Evolutionary conservation across 306 rosid species (phyloP).

Genomic region (Malus domestica): DNA sequence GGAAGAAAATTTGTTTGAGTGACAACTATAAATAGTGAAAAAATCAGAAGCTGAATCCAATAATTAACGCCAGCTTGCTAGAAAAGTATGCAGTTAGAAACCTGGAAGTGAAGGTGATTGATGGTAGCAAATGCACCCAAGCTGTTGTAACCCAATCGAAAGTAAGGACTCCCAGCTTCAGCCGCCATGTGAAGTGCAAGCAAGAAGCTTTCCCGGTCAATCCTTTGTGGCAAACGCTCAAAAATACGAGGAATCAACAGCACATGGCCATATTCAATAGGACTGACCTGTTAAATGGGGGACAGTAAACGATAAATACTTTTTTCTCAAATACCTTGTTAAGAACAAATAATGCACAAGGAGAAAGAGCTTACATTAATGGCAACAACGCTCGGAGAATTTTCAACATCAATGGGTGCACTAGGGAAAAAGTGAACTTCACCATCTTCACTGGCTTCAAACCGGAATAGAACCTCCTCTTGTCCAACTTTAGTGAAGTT

Average conservation of each 20-base stretch:
- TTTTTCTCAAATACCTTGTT: neutral
- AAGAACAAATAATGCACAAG: neutral
- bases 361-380: slow-evolving; percentile 55
- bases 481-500: slow-evolving; percentile 94
- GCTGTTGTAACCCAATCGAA: slow-evolving; percentile 91
- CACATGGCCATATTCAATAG: slow-evolving; percentile 92
- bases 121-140: slow-evolving; percentile 97
- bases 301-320: slow-evolving; percentile 1
- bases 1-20: neutral
- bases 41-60: neutral
- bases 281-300: slow-evolving; percentile 71
- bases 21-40: neutral
- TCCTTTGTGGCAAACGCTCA: slow-evolving; percentile 81
- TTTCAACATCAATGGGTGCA: slow-evolving; percentile 70
- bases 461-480: slow-evolving; percentile 83
- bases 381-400: slow-evolving; percentile 75
- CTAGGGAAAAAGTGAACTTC: slow-evolving; percentile 63
- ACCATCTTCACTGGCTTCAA: slow-evolving; percentile 65
- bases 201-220: slow-evolving; percentile 65
- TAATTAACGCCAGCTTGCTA: neutral
- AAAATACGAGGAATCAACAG: slow-evolving; percentile 72
- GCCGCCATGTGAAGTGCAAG: slow-evolving; percentile 86
- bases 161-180: slow-evolving; percentile 68
- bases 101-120: slow-evolving; percentile 99
- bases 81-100: slow-evolving; percentile 10